These are phyloP conservation scores for Neurospora tetrasperma DNA, from an alignment of 495 filamentous ascomycete genomes.

Conservation along the genomic window DNA sequence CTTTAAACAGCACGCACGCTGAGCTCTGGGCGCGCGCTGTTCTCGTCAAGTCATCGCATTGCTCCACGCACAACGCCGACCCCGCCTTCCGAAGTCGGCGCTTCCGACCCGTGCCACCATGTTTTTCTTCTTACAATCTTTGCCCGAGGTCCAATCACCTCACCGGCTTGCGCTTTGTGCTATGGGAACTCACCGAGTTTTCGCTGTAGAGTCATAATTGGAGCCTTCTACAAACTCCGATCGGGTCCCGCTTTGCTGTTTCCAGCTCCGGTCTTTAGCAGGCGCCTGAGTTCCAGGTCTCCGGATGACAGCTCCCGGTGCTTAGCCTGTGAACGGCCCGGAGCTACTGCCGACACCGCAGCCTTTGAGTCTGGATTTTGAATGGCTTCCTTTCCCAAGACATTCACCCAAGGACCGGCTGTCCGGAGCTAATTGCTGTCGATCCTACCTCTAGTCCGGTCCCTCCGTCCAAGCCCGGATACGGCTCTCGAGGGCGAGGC, in stretches of 20 bases:
- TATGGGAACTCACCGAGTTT: not conserved
- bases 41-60: not conserved
- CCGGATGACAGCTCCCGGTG: not conserved
- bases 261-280: not conserved
- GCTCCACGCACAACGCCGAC: constrained; percentile 3
- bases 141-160: not conserved
- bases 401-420: not conserved
- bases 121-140: not conserved
- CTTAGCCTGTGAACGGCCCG: not conserved
- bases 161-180: not conserved
- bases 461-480: not conserved
- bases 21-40: constrained; percentile 6
- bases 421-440: not conserved
- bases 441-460: not conserved
- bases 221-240: not conserved
- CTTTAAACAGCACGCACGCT: not conserved
- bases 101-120: not conserved
- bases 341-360: not conserved
- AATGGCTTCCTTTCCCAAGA: not conserved
- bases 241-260: not conserved
- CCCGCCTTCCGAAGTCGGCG: constrained; percentile 27
- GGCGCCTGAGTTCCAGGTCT: not conserved
- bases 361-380: not conserved
- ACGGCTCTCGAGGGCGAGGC: not conserved
- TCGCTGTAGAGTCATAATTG: not conserved